Evolutionary conservation across 2,329 filamentous ascomycete species (phyloP).

Genomic region (Talaromyces albobiverticillius): DNA sequence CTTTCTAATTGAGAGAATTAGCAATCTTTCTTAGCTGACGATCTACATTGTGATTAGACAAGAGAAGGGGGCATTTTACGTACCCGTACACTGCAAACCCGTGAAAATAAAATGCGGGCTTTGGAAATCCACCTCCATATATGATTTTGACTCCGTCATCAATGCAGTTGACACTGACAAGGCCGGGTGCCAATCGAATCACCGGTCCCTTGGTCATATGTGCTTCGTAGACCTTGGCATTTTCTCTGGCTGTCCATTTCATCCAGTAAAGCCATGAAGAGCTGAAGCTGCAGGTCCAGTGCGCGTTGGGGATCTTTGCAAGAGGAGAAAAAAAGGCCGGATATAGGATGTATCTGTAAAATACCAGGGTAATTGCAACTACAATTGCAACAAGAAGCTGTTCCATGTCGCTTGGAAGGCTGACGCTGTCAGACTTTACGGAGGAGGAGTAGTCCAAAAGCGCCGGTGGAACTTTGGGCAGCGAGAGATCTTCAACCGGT

Average conservation of each 20-base stretch:
- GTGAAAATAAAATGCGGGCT: conserved; percentile 27
- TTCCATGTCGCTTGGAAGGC: too few species aligned
- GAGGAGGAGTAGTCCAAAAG: too few species aligned
- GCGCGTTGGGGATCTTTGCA: neutral
- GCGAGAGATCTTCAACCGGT: too few species aligned
- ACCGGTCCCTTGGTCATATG: neutral
- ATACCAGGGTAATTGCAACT: conserved; percentile 14
- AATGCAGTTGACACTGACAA: neutral
- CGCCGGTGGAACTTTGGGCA: too few species aligned
- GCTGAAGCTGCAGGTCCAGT: neutral
- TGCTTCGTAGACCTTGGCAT: conserved; percentile 17
- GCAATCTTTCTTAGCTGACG: too few species aligned
- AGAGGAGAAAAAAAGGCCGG: conserved; percentile 47
- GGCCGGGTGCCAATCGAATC: neutral
- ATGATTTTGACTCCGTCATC: neutral
- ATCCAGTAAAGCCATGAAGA: neutral
- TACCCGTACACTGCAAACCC: conserved; percentile 45
- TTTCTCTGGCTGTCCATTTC: neutral
- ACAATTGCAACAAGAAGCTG: too few species aligned
- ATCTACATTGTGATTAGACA: too few species aligned
- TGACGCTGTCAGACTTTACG: too few species aligned
- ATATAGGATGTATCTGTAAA: conserved; percentile 23
- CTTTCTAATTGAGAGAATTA: conserved; percentile 53
- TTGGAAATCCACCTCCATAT: neutral
- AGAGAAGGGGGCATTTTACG: too few species aligned